Base-by-base conservation (phyloP, 495 filamentous ascomycete genomes). In the Cercophora scortea region DNA sequence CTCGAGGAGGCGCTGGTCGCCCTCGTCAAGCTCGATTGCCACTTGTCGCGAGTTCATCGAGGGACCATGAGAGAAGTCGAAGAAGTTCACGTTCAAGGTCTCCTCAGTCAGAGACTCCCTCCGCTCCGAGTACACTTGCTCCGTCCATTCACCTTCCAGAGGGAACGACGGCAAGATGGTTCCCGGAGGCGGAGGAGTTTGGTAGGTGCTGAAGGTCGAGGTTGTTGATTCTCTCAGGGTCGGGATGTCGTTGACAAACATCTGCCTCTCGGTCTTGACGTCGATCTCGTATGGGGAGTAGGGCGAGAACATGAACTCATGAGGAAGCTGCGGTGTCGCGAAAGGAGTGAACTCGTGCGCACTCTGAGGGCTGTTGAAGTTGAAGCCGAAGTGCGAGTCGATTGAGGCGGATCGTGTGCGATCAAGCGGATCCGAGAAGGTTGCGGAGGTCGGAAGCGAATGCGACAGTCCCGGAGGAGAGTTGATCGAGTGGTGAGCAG, bases 231-330 rank as follows among this genome's bases (percentile, higher is more conserved):
- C 89, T 49, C 86, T 77, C 16, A 90, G 76, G 15, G 89, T 83
- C 2, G 86, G 89, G 45, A 95, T 78, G 66, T 95, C 89, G 59
- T 96, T 89, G 62, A 98, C 82, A 66, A 88, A 97, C 70, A 90
- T 92, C 63, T 97, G 90, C 55, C 90, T 80, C 69, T 95, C 90
- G 1, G 93, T 96, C 77, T 87, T 90, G 72, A 96, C 86, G 66
- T 98, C 93, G 53, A 96, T 85, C 65, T 96, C 92, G 63, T 94
- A 96, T 0, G 90, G 89, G 15, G 84, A 78, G 70, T 80, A 84
- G 57, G 50, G 72, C 63, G 57, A 74, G 44, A 71, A 74, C 71
- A 76, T 75, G 65, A 74, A 78, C 32, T 76, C 72, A 48, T 63
- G 57, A 32, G 68, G 64, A 49, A 75, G 56, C 57, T 73, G 77